These are phyloP conservation scores for Trichoderma afroharzianum DNA, from an alignment of 2,329 filamentous ascomycete genomes.

Conservation along the genomic window DNA sequence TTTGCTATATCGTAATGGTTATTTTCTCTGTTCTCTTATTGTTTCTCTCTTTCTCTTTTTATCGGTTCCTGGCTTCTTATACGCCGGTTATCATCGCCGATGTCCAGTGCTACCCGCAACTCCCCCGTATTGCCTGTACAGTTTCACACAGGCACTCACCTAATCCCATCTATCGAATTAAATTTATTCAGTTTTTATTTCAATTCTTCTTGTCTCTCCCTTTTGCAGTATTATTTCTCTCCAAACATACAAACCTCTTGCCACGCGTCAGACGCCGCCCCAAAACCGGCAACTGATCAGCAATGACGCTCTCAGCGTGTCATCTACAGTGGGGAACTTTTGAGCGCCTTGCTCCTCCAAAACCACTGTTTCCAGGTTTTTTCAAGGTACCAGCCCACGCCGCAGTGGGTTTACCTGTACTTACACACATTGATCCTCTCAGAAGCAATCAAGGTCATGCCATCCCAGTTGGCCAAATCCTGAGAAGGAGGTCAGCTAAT, in stretches of 20 bases:
- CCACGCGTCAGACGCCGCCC: constrained; percentile 1
- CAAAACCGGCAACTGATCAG: constrained; percentile 7
- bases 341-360: background rate
- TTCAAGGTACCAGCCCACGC: background rate
- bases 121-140: too few species aligned
- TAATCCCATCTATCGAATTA: background rate
- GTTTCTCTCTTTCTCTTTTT: background rate
- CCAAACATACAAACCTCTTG: background rate
- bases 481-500: constrained; percentile 2
- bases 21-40: background rate
- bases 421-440: background rate
- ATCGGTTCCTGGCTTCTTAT: background rate
- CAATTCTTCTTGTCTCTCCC: background rate
- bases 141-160: background rate
- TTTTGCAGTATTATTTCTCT: background rate
- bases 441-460: background rate
- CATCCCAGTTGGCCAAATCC: background rate
- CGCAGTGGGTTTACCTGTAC: background rate
- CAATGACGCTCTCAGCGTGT: constrained; percentile 5
- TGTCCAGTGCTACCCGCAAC: background rate
- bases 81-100: background rate
- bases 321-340: background rate
- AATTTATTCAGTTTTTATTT: background rate
- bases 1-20: background rate
- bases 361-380: constrained; percentile 2